Evolutionary conservation across 129 eudicot genomes (phyloP), one percentile per base, ranked within the genome.

Genomic region (Pittosporum tobira): DNA sequence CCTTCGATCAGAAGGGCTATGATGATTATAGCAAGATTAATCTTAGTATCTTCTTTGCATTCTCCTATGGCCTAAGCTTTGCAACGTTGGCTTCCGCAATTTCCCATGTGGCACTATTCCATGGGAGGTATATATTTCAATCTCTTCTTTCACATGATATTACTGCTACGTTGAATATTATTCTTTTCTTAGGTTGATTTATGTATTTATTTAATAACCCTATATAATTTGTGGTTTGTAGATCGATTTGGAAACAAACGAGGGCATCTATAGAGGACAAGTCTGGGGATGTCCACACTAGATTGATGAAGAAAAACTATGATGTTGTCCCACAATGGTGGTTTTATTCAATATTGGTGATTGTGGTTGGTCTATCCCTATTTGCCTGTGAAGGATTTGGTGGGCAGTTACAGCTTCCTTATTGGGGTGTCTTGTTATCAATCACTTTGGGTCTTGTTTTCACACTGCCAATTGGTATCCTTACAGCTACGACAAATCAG

Each of bases 311-410:
- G 81, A 82, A 73, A 58, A 85, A 81, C 76, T 85, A 85, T 14
- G 87, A 79, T 20, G 66, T 71, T 2, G 95, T 85, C 42, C 95
- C 95, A 22, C 81, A 81, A 31, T 85, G 95, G 95, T 85, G 89
- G 95, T 85, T 85, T 42, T 74, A 79, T 53, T 23, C 63, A 19
- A 77, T 85, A 34, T 67, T 85, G 54, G 34, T 79, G 14, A 1
- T 85, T 21, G 95, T 85, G 2, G 54, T 76, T 7, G 87, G 70
- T 5, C 57, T 81, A 9, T 72, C 95, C 12, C 59, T 85, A 71
- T 71, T 81, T 27, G 71, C 87, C 31, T 81, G 87, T 48, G 95
- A 85, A 58, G 89, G 95, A 50, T 85, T 85, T 63, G 90, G 87
- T n/a, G 74, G 87, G 58, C 89, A 85, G 47, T 59, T 85, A 31